Evolutionary conservation across 2,329 filamentous ascomycete genomes (phyloP).

Genomic region (Colletotrichum liriopes): DNA sequence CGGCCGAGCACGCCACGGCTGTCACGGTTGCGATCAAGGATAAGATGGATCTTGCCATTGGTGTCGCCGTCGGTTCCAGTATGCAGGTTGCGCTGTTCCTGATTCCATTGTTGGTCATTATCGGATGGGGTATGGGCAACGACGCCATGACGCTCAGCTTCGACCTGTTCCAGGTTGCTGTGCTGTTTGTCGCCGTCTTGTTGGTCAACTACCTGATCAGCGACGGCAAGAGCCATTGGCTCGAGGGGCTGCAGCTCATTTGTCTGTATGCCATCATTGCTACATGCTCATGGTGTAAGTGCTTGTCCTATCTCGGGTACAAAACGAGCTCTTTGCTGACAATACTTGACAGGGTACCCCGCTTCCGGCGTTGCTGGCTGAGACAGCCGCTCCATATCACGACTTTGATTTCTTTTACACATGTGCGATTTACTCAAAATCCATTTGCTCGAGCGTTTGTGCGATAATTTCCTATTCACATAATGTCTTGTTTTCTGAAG

Average conservation of each 20-base stretch:
- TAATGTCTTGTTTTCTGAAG: slow-evolving; percentile 35
- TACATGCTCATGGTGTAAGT: slow-evolving; percentile 75
- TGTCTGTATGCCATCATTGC: slow-evolving; percentile 87
- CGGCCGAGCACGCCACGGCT: slow-evolving; percentile 85
- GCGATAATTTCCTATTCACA: slow-evolving; percentile 12
- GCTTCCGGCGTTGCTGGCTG: slow-evolving; percentile 38
- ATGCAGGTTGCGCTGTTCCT: slow-evolving; percentile 88
- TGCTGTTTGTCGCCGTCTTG: slow-evolving; percentile 86
- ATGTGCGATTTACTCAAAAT: neutral
- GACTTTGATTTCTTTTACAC: neutral
- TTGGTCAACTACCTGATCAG: slow-evolving; percentile 89
- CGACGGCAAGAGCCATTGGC: slow-evolving; percentile 87
- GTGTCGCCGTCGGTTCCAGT: slow-evolving; percentile 83
- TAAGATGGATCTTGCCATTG: slow-evolving; percentile 88
- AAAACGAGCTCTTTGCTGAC: neutral
- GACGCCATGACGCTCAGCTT: slow-evolving; percentile 87
- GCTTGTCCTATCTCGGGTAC: accelerated
- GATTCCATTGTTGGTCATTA: slow-evolving; percentile 82
- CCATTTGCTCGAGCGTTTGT: slow-evolving; percentile 24
- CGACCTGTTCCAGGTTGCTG: slow-evolving; percentile 90
- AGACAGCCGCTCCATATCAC: neutral
- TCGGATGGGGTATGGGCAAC: slow-evolving; percentile 82
- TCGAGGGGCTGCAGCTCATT: slow-evolving; percentile 83
- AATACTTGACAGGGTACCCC: slow-evolving; percentile 11
- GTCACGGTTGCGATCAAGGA: slow-evolving; percentile 87